Base-by-base conservation (phyloP, 768 basidiomycete species). In the Floccularia luteovirens region DNA sequence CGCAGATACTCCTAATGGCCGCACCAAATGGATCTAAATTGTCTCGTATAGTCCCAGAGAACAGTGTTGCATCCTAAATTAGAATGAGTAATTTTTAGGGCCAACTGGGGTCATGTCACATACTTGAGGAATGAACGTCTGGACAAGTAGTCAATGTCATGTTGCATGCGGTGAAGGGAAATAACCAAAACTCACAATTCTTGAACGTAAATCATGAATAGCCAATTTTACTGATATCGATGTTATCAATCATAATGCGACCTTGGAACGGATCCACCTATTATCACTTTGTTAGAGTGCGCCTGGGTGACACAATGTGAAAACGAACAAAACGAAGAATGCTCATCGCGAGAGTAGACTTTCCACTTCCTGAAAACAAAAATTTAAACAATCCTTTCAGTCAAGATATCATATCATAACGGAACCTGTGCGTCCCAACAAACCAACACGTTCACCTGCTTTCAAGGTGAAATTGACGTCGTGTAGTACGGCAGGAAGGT, bases 171-270 rank as follows among this genome's bases (percentile, higher is more conserved):
- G 14, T 42, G 45, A 16, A 11, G 25, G 16, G 33, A 19, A 3
- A 5, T 8, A 17, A 19, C 10, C 23, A 19, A 3, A 5, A 61
- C 78, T 54, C 53, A 83, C 82, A 58, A 86, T 48, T 45, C 80
- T 74, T 1, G 83, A 82, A n/a, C 86, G 71, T 45, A 93, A 54
- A 54, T 91, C 90, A 51, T 90, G 77, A 13, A 92, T 61, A n/a
- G 10, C 90, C 90, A 41, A 96, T 91, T 3, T 65, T 80, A 1
- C 82, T 81, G 38, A 91, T 89, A 52, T 93, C 90, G 43, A 93
- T 81, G 3, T 90, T 91, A 45, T 92, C 91, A 14, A 94, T 79
- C 33, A 86, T 22, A 37, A 96, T 90, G 17, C 70, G 70, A 0
- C 92, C 92, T 12, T 63, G 64, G 2, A 70, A 62, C 1, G 91